These are phyloP conservation scores for Candida tetrigidarum DNA, from an alignment of 1,139 yeast species.

Conservation along the genomic window DNA sequence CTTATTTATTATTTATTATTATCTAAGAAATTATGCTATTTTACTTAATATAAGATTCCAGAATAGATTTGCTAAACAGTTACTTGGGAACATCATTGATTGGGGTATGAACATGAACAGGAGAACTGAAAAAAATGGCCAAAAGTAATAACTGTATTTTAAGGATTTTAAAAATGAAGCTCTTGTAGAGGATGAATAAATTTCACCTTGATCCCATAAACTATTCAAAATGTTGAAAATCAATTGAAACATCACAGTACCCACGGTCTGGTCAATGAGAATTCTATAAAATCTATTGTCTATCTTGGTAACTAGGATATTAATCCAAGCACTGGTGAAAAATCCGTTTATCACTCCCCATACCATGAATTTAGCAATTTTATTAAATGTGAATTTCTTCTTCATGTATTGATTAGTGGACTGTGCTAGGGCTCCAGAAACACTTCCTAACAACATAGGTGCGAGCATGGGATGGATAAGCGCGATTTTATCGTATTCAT, in stretches of 20 bases:
- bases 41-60: conserved; percentile 60
- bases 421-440: conserved; percentile 62
- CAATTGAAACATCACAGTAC: conserved; percentile 59
- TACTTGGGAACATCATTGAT: conserved; percentile 57
- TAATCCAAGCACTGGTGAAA: conserved; percentile 61
- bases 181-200: conserved; percentile 27
- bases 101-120: conserved; percentile 54
- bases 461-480: conserved; percentile 34
- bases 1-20: no score
- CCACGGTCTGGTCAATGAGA: conserved; percentile 55
- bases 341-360: conserved; percentile 70
- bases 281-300: conserved; percentile 43
- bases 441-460: conserved; percentile 48
- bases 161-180: conserved; percentile 49
- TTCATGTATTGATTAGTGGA: conserved; percentile 54
- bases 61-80: conserved; percentile 57
- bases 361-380: conserved; percentile 51
- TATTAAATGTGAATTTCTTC: conserved; percentile 42
- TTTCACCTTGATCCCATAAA: conserved; percentile 59
- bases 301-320: conserved; percentile 41
- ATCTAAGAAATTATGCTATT: conserved; percentile 21
- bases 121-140: conserved; percentile 61
- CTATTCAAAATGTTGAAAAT: conserved; percentile 51
- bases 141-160: conserved; percentile 56
- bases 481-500: conserved; percentile 28